Base-by-base conservation (phyloP, 1,139 yeast genomes). In the Spencermartinsiella ligniputridi region DNA sequence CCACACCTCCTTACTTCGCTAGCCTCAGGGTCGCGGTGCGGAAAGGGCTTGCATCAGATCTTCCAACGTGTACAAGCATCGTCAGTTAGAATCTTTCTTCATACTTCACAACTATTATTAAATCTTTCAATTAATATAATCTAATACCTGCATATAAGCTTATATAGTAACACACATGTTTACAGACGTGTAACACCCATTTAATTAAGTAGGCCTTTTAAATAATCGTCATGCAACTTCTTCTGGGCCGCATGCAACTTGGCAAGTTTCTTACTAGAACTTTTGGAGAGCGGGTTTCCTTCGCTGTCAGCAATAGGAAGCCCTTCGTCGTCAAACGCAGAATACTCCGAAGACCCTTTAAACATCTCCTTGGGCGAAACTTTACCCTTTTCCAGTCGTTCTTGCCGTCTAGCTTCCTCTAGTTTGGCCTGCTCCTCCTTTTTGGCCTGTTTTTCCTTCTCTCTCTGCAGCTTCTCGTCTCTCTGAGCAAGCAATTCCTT, bases 201-300 rank as follows among this genome's bases (percentile, higher is more conserved):
- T 22, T 22, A 22, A 22, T 22, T 22, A 11, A 27, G 32, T 27
- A 9, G 12, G 22, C 40, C 33, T 6, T 27, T 32, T 11, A 51
- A 40, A 47, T 78, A 87, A 59, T 84, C 89, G 32, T 81, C 79
- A 62, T 89, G 79, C 36, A 90, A 74, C 69, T 89, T 89, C 61
- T 80, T 81, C 64, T 92, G 99, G 46, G 76, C 82, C 46, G 82
- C 87, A 64, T 78, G 79, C 60, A 76, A 84, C 68, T 92, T 92
- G 49, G 71, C 66, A 53, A 90, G 71, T 68, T 90, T 90, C 75
- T 92, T 92, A 50, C 72, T 72, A 71, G 82, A 79, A 62, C 96
- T 85, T 70, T 92, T 92, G 41, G 95, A 76, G n/a, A 90, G 74
- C 46, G 89, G 95, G 56, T 82, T 88, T 8, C 97, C 98, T 13